Percentiles rank a stretch among this genome's conserved stretches.
Evolutionary conservation across 2,329 filamentous ascomycete species (phyloP).

Genomic region (Sporothrix protearum): DNA sequence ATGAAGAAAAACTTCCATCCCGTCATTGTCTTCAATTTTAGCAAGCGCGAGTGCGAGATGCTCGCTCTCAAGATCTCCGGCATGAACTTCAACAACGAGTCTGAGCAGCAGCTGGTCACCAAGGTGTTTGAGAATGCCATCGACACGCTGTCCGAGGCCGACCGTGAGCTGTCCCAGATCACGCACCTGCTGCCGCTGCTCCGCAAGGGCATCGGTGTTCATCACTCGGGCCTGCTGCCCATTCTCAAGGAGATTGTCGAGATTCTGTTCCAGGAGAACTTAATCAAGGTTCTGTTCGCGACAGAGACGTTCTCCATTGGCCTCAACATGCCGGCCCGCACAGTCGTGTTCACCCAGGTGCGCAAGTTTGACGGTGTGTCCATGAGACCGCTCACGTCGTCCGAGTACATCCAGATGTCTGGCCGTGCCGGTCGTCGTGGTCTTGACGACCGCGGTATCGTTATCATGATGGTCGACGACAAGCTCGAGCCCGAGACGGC

Average conservation of each 20-base stretch:
- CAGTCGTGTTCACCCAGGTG: slow-evolving; percentile 96
- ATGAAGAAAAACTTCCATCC: slow-evolving; percentile 97
- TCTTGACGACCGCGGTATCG: slow-evolving; percentile 94
- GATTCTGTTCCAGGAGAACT: slow-evolving; percentile 94
- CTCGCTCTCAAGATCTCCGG: slow-evolving; percentile 82
- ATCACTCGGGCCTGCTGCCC: slow-evolving; percentile 91
- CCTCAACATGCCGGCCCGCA: slow-evolving; percentile 98
- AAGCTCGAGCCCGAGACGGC: slow-evolving; percentile 94
- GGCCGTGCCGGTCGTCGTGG: slow-evolving; percentile 94
- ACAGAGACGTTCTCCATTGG: slow-evolving; percentile 99
- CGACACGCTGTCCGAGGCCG: slow-evolving; percentile 86
- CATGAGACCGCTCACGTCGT: slow-evolving; percentile 81
- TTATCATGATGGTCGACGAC: slow-evolving; percentile 99
- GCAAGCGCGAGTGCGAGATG: slow-evolving; percentile 92
- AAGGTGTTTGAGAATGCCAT: slow-evolving; percentile 95
- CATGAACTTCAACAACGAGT: slow-evolving; percentile 92
- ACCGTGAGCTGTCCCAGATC: slow-evolving; percentile 85
- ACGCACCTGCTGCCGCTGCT: slow-evolving; percentile 83
- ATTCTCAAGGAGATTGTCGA: slow-evolving; percentile 98
- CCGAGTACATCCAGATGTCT: slow-evolving; percentile 98
- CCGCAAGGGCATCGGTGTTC: slow-evolving; percentile 89
- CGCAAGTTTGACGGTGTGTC: slow-evolving; percentile 87
- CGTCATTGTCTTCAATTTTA: slow-evolving; percentile 99
- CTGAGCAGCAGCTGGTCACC: slow-evolving; percentile 88
- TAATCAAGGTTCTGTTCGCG: slow-evolving; percentile 97